phyloP scores from a whole-genome alignment of 2,329 filamentous ascomycete species.

The Clonostachys rosea region DNA sequence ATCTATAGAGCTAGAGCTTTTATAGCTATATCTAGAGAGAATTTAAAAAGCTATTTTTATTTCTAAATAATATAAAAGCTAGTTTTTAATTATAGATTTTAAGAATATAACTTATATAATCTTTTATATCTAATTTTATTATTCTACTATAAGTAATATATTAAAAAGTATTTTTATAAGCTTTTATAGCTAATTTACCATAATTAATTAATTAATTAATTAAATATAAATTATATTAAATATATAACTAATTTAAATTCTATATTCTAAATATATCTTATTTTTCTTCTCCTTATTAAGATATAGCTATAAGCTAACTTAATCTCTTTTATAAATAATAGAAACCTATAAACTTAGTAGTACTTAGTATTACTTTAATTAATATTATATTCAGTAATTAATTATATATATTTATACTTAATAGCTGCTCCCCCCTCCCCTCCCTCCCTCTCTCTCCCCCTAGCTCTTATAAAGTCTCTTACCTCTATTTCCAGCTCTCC shows the following conservation, averaged over 20 bases:
- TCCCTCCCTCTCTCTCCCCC: too few species aligned
- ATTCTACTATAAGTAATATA: not conserved
- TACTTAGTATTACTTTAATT: too few species aligned
- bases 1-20: not conserved
- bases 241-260: not conserved
- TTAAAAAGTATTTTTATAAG: not conserved
- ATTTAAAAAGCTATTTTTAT: not conserved
- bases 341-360: too few species aligned
- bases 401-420: too few species aligned
- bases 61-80: too few species aligned
- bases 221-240: not conserved
- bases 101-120: not conserved
- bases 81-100: too few species aligned
- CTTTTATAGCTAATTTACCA: not conserved
- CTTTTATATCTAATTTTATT: not conserved
- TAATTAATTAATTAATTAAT: not conserved
- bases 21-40: not conserved
- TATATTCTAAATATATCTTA: too few species aligned
- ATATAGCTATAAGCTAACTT: not conserved
- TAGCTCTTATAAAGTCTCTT: too few species aligned
- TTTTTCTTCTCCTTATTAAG: not conserved
- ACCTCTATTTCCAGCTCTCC: too few species aligned
- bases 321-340: not conserved
- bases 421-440: too few species aligned
- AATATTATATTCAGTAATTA: too few species aligned